These are phyloP conservation scores for Fusarium sp. DNA, from an alignment of 2,329 filamentous ascomycete genomes.

Conservation along the genomic window DNA sequence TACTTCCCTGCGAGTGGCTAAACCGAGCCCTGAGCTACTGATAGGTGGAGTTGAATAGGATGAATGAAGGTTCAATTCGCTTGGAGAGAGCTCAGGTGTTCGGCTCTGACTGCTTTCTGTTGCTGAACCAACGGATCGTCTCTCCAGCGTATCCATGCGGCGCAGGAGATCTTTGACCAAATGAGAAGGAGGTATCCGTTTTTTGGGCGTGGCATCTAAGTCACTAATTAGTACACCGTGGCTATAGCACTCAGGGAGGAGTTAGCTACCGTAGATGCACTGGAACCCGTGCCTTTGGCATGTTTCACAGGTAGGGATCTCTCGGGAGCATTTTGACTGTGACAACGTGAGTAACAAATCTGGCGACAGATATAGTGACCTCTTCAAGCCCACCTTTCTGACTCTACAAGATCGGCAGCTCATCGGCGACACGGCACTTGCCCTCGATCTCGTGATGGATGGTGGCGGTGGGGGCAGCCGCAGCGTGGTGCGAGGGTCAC, in stretches of 20 bases:
- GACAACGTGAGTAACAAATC: neutral
- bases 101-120: neutral
- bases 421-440: slow-evolving; percentile 17
- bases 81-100: neutral
- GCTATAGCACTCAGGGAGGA: too few species aligned
- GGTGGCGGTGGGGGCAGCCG: slow-evolving; percentile 1
- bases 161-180: slow-evolving; percentile 24
- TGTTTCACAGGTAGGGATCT: slow-evolving; percentile 25
- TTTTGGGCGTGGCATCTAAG: slow-evolving; percentile 29
- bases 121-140: slow-evolving; percentile 6
- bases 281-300: slow-evolving; percentile 25
- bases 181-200: slow-evolving; percentile 18
- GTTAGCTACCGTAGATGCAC: slow-evolving; percentile 27
- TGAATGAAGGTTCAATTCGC: neutral
- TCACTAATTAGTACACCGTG: neutral
- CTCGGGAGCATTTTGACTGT: slow-evolving; percentile 32
- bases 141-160: slow-evolving; percentile 28
- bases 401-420: slow-evolving; percentile 30
- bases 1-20: slow-evolving; percentile 15
- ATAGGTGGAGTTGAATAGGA: neutral
- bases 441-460: neutral
- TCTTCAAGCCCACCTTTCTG: slow-evolving; percentile 31
- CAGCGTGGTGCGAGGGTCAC: neutral
- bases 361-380: too few species aligned
- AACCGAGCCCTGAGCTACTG: neutral